Evolutionary conservation across 2,329 filamentous ascomycete genomes (phyloP), one percentile per base, ranked within the genome.

Genomic region (Phialemoniopsis sp.): DNA sequence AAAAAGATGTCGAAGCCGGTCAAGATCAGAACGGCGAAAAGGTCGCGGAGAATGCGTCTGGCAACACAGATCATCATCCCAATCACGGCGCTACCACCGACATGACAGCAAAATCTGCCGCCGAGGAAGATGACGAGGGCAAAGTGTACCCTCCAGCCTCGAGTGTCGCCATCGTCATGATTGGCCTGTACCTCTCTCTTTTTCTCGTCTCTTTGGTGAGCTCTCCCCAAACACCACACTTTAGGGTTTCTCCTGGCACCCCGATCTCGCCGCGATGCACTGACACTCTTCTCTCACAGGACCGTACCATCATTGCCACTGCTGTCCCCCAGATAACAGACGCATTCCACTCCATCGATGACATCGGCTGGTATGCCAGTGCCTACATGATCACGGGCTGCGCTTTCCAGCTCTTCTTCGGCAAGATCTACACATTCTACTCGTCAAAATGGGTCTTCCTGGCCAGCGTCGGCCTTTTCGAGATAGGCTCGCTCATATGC

Each of bases 311-410:
- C 43, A 61, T 67, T 33, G 58, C 63, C 13, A 66, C 63, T 4
- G 64, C 63, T 14, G 66, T 67, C 36, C 64, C 64, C 6, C 62
- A 60, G 17, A 66, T 67, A 38, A 64, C 62, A 2, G 52, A 56
- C 40, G 47, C 54, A 8, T 64, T 68, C 47, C 56, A 67, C 40
- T 61, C 64, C 31, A 54, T 72, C 1, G 47, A 54, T 5, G 68
- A 73, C 42, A 61, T 73, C 8, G 68, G 65, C 32, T 73, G 70
- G 69, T 72, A 73, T 39, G 67, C 66, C 13, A 63, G 60, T 42
- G 48, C 55, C 46, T 46, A 48, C 49, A 39, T 40, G 12, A 29
- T 38, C 28, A 46, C 38, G 16, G 17, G 32, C 10, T 30, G 33
- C 32, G 47, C 39, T 34, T 39, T 40, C 38, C 45, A 46, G 38